Evolutionary conservation across 176 grass and related monocot genomes (phyloP).

Genomic region (Chrysopogon serrulatus): DNA sequence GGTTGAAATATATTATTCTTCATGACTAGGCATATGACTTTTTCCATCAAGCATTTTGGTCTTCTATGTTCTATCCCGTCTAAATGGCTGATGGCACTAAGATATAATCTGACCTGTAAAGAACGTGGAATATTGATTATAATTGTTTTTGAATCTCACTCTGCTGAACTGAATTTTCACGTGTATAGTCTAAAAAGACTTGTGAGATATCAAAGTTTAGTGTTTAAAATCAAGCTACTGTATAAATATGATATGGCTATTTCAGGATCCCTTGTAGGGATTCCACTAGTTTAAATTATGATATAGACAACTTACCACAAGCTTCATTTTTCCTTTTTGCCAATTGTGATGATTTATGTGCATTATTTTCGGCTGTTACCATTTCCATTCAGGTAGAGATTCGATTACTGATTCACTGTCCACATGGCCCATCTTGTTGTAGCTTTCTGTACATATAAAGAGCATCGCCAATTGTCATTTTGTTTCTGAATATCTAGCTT

Average conservation of each 20-base stretch:
- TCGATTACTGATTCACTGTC: not conserved
- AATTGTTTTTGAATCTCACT: not conserved
- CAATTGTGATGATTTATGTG: not conserved
- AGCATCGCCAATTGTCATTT: not conserved
- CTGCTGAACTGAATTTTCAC: not conserved
- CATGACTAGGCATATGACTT: not conserved
- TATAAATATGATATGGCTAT: not conserved
- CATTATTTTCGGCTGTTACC: not conserved
- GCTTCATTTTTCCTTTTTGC: not conserved
- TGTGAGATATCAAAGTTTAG: not conserved
- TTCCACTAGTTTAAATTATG: not conserved
- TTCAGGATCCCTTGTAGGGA: not conserved
- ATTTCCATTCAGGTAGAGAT: not conserved
- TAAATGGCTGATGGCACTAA: not conserved
- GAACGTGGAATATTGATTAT: not conserved
- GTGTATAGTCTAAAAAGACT: not conserved
- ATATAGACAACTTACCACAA: not conserved
- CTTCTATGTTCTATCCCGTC: not conserved
- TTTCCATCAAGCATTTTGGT: not conserved
- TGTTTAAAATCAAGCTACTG: not conserved
- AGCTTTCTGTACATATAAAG: not conserved
- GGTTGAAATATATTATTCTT: not conserved
- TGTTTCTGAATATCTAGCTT: not conserved
- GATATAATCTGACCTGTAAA: not conserved
- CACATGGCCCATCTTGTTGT: not conserved